Conservation (phyloP, 2,329 filamentous ascomycete species). For the Kalmusia sp. region DNA sequence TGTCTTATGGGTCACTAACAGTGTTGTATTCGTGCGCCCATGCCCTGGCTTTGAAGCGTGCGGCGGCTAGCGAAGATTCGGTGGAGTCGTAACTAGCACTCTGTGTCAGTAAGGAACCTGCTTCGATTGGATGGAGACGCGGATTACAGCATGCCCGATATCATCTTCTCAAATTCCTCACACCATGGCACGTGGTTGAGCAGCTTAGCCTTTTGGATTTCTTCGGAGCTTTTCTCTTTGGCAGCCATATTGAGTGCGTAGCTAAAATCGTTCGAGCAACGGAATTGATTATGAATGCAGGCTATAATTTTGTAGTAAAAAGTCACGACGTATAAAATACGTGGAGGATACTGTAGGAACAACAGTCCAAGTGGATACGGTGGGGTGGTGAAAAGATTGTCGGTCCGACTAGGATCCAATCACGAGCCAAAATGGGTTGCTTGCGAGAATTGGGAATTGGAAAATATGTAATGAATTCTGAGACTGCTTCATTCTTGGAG, state of each 20-base stretch:
- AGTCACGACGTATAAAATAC: background rate
- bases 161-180: slow-evolving; percentile 70
- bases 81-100: slow-evolving; percentile 58
- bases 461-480: background rate
- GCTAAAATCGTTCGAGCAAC: no score
- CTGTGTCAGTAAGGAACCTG: background rate
- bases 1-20: no score
- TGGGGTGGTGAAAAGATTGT: background rate
- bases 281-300: no score
- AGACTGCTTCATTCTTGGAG: background rate
- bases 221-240: slow-evolving; percentile 50
- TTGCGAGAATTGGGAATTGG: background rate
- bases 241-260: slow-evolving; percentile 48
- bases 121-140: background rate
- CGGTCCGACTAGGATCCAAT: slow-evolving; percentile 1
- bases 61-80: slow-evolving; percentile 57
- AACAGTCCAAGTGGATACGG: background rate
- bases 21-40: slow-evolving; percentile 65
- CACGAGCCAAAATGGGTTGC: background rate
- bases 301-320: no score
- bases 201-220: slow-evolving; percentile 56
- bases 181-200: slow-evolving; percentile 62
- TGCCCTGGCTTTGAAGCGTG: slow-evolving; percentile 62
- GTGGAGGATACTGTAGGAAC: background rate
- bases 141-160: slow-evolving; percentile 65